Base-by-base conservation (phyloP, 2,329 filamentous ascomycete genomes). In the Colletotrichum camelliae region DNA sequence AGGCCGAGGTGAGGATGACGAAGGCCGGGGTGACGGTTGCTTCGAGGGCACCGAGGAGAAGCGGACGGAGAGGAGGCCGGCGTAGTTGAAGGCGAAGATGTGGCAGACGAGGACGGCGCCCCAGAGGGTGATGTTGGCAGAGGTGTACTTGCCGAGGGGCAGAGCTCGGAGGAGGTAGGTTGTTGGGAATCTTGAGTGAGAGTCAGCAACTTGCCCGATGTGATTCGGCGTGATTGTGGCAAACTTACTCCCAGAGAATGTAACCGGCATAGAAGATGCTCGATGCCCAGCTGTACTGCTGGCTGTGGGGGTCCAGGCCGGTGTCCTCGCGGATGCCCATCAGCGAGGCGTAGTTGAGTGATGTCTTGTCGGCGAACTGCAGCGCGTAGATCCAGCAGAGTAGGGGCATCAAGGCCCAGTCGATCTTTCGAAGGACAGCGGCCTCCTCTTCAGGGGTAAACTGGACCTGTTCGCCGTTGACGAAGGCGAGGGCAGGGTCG, bases 121-220 rank as follows among this genome's bases (percentile, higher is more conserved):
- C 87, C 87, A 89, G 29, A 85, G 79, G 6, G 85, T 78, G 29
- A 85, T 80, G 71, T 84, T 84, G 12, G 79, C 78, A 0, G 83
- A 83, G 6, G 85, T 79, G 69, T 83, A 84, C 55, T 83, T 85
- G 58, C 79, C 83, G 7, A 84, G 74, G n/a, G 83, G 83, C 7
- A 84, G 79, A 67, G 79, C 65, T 76, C 82, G 80, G 52, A 84
- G 76, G 33, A 83, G 70, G 67, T 80, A 79, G 7, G 84, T 84
- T 37, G 86, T 85, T 1, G 86, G 85, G 70, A 86, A 87, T 55
- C 74, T 76, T 31, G 9, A 16, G 6, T 16, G 15, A 13, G 57
- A 13, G 57, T 67, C 18, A 64, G 33, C 29, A 31, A 7, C n/a
- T 39, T 12, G 10, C 13, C 4, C 21, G 9, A 8, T n/a, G 7